phyloP scores from a whole-genome alignment of 2,329 filamentous ascomycete genomes.

The Fusarium nodosum region DNA sequence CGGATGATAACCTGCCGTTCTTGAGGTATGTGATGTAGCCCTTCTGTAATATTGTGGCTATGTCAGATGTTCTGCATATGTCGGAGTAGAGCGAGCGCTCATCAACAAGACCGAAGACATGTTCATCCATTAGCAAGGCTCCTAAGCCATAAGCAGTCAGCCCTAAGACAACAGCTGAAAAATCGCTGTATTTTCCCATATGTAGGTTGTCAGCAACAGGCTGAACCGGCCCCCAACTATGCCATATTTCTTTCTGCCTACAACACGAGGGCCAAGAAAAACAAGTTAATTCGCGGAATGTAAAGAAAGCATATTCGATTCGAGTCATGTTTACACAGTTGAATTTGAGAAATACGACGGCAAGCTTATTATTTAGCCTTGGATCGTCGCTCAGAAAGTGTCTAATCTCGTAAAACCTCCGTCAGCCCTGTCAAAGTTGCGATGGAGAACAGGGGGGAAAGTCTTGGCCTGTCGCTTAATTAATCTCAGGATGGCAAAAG shows the following conservation, averaged over 20 bases:
- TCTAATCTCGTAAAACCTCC: conserved; percentile 23
- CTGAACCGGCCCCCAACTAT: conserved; percentile 5
- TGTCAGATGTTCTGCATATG: conserved; percentile 8
- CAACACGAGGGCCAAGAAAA: conserved; percentile 4
- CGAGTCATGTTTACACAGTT: conserved; percentile 1
- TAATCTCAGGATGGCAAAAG: conserved; percentile 23
- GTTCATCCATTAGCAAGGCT: background rate
- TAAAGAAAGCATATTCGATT: background rate
- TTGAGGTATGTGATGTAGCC: background rate
- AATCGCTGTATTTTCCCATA: conserved; percentile 7
- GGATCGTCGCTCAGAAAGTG: conserved; percentile 21
- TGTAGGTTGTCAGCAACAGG: conserved; percentile 20
- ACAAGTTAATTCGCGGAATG: conserved; percentile 10
- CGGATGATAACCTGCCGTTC: background rate
- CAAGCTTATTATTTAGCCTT: conserved; percentile 9
- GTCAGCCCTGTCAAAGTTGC: conserved; percentile 37
- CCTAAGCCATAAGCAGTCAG: background rate
- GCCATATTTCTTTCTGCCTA: background rate
- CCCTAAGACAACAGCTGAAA: conserved; percentile 14
- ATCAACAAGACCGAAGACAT: conserved; percentile 6
- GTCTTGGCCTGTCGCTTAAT: conserved; percentile 45
- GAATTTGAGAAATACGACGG: conserved; percentile 7
- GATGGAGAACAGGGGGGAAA: conserved; percentile 35
- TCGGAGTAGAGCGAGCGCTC: conserved; percentile 8
- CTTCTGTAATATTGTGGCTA: conserved; percentile 13